phyloP scores from a whole-genome alignment of 345 rosid genomes.

The Boechera divaricarpa region DNA sequence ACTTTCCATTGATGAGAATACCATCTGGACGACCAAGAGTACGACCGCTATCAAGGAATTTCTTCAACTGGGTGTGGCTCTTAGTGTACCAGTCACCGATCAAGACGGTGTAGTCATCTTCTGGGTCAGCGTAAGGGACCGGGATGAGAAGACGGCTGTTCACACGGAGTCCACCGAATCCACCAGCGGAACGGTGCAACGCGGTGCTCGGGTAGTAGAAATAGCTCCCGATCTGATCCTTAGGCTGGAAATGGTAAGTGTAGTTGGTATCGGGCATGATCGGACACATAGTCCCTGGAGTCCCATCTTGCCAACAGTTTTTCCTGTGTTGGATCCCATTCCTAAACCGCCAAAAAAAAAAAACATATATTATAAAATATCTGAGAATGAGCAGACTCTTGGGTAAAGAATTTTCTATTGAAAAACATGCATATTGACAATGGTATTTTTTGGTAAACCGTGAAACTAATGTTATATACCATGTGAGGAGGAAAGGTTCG shows the following conservation, averaged over 20 bases:
- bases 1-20: constrained; percentile 67
- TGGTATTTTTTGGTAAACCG: not conserved
- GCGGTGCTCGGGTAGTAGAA: constrained; percentile 61
- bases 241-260: constrained; percentile 85
- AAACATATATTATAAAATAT: not conserved
- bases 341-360: constrained; percentile 44
- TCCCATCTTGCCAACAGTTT: constrained; percentile 87
- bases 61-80: constrained; percentile 53
- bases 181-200: constrained; percentile 65
- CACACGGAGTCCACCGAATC: constrained; percentile 69
- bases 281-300: constrained; percentile 74
- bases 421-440: not conserved
- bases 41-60: constrained; percentile 59
- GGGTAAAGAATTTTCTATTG: not conserved
- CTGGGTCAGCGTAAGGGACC: constrained; percentile 66
- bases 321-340: constrained; percentile 82
- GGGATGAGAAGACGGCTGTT: constrained; percentile 77
- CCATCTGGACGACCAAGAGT: constrained; percentile 62
- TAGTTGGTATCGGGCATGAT: constrained; percentile 68
- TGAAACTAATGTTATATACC: constrained; percentile 41
- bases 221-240: constrained; percentile 91
- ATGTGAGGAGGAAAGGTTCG: constrained; percentile 79
- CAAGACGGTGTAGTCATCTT: constrained; percentile 70
- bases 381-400: not conserved
- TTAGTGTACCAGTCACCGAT: constrained; percentile 69